A percentile compares a stretch with the other conserved stretches of the same genome.
Conservation (phyloP, 2,329 filamentous ascomycete genomes). For the Trichoderma sp. region DNA sequence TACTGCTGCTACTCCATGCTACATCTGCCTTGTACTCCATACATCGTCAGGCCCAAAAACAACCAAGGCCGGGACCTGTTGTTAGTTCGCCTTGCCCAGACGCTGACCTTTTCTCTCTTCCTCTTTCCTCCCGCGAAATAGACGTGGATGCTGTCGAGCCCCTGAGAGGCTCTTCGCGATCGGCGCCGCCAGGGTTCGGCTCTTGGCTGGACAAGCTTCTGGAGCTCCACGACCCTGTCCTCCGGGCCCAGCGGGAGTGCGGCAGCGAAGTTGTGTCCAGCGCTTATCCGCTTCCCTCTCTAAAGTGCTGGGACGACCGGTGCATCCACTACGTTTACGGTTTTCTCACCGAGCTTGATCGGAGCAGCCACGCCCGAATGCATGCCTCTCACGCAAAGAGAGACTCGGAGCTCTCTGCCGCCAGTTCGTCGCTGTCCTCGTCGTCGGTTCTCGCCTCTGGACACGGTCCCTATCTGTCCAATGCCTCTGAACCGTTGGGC, state of each 20-base stretch:
- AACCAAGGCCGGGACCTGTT: neutral
- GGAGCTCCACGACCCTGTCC: slow-evolving; percentile 46
- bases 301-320: slow-evolving; percentile 54
- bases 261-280: slow-evolving; percentile 1
- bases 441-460: neutral
- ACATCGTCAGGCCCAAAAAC: slow-evolving; percentile 14
- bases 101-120: neutral
- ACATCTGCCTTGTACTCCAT: slow-evolving; percentile 15
- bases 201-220: slow-evolving; percentile 54
- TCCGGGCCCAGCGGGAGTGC: slow-evolving; percentile 30
- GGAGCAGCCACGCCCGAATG: slow-evolving; percentile 49
- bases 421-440: slow-evolving; percentile 20
- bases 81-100: slow-evolving; percentile 2
- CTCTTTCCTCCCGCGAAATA: slow-evolving; percentile 18
- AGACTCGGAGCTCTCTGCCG: slow-evolving; percentile 45
- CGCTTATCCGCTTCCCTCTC: slow-evolving; percentile 30
- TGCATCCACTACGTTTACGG: slow-evolving; percentile 60
- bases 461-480: slow-evolving; percentile 7
- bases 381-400: slow-evolving; percentile 42
- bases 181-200: slow-evolving; percentile 46
- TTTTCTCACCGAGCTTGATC: slow-evolving; percentile 49
- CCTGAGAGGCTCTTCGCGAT: slow-evolving; percentile 30
- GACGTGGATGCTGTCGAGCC: slow-evolving; percentile 33
- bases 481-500: slow-evolving; percentile 15
- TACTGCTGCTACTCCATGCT: neutral